These are phyloP conservation scores for Musa acuminata DNA, from an alignment of 176 grass and related monocot genomes.

Conservation along the genomic window DNA sequence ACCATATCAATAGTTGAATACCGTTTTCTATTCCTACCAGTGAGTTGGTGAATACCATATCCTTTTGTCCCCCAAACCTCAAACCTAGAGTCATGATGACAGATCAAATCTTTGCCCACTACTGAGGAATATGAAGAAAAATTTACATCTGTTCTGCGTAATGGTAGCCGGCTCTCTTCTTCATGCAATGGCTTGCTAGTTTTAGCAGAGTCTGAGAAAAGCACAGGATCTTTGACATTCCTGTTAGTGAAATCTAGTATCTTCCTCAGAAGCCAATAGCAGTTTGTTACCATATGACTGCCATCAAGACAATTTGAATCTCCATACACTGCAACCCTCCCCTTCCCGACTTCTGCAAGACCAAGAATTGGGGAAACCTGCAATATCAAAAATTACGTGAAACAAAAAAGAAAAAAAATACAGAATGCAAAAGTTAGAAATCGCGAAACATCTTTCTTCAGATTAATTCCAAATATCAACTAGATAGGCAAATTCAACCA, in stretches of 20 bases:
- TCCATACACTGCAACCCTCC: conserved; percentile 73
- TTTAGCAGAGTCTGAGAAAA: conserved; percentile 64
- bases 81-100: conserved; percentile 69
- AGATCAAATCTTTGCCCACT: conserved; percentile 69
- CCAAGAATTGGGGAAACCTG: conserved; percentile 80
- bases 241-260: conserved; percentile 78
- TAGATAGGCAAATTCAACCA: not conserved
- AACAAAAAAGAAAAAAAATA: not conserved
- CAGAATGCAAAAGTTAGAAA: not conserved
- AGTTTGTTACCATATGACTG: conserved; percentile 99
- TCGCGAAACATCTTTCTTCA: not conserved
- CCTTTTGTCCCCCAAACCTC: conserved; percentile 82
- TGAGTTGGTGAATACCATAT: conserved; percentile 45
- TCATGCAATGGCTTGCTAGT: conserved; percentile 50
- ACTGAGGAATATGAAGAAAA: conserved; percentile 80
- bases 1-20: conserved; percentile 33
- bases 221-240: conserved; percentile 67
- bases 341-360: conserved; percentile 51
- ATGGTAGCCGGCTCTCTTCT: conserved; percentile 32
- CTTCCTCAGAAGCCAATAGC: conserved; percentile 89
- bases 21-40: conserved; percentile 48
- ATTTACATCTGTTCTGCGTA: conserved; percentile 70
- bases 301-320: conserved; percentile 98
- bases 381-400: conserved; percentile 11
- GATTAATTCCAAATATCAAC: not conserved